phyloP scores from a whole-genome alignment of 306 rosid species.

The Castanea mollissima region DNA sequence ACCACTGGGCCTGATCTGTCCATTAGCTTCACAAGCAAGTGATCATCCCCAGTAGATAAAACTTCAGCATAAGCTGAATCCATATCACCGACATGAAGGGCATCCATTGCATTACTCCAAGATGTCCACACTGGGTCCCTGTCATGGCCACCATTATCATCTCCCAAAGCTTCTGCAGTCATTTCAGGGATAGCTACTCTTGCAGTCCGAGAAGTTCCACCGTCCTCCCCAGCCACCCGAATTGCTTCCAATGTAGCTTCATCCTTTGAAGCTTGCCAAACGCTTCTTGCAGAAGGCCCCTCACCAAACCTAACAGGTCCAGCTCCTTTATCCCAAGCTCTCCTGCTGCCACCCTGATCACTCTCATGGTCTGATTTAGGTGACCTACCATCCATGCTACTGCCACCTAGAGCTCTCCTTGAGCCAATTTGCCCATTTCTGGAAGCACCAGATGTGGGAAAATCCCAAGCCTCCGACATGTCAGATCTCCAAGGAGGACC shows the following conservation, averaged over 20 bases:
- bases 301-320: slow-evolving; percentile 81
- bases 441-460: slow-evolving; percentile 60
- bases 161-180: slow-evolving; percentile 76
- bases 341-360: slow-evolving; percentile 78
- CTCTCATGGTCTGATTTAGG: slow-evolving; percentile 74
- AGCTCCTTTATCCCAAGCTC: slow-evolving; percentile 88
- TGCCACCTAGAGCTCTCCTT: slow-evolving; percentile 68
- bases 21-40: slow-evolving; percentile 88
- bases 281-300: slow-evolving; percentile 99
- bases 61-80: slow-evolving; percentile 88
- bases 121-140: slow-evolving; percentile 88
- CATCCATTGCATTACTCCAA: slow-evolving; percentile 92
- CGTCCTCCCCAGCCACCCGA: slow-evolving; percentile 92
- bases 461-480: slow-evolving; percentile 72
- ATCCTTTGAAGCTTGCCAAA: slow-evolving; percentile 98
- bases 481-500: slow-evolving; percentile 87
- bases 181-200: slow-evolving; percentile 85
- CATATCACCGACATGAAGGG: slow-evolving; percentile 80
- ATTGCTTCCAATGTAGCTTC: slow-evolving; percentile 98
- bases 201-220: slow-evolving; percentile 66
- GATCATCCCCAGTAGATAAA: slow-evolving; percentile 71
- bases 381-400: slow-evolving; percentile 70
- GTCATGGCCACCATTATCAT: slow-evolving; percentile 65
- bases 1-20: slow-evolving; percentile 91
- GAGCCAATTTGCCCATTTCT: slow-evolving; percentile 78